phyloP scores from a whole-genome alignment of 257 asterid genomes.

The Salvia hispanica region DNA sequence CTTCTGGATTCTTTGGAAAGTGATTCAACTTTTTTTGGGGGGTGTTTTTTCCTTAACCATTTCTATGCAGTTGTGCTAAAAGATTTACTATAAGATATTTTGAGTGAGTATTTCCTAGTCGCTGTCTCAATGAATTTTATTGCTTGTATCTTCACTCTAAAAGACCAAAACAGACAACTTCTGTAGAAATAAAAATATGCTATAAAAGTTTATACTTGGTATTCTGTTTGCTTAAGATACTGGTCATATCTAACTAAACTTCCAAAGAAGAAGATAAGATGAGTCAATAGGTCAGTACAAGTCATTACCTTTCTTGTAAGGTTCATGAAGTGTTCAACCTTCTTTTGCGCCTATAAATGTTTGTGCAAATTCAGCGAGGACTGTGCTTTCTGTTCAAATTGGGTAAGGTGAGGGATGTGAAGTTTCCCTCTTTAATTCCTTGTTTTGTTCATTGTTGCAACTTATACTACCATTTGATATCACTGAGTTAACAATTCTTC shows the following conservation, averaged over 20 bases:
- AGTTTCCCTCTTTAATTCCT: not conserved
- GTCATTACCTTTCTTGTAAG: conserved; percentile 2
- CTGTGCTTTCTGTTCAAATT: not conserved
- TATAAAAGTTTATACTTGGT: not conserved
- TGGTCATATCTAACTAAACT: not conserved
- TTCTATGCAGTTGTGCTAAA: not conserved
- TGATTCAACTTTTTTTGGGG: conserved; percentile 15
- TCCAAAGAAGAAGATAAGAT: not conserved
- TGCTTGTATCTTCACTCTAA: not conserved
- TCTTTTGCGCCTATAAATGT: conserved; percentile 4
- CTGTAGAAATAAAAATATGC: not conserved
- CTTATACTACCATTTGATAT: not conserved
- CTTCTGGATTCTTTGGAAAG: conserved; percentile 11
- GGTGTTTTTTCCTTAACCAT: not conserved
- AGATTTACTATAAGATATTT: not conserved
- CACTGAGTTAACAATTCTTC: not conserved
- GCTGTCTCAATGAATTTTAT: not conserved
- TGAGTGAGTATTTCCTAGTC: conserved; percentile 5
- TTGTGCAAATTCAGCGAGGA: not conserved
- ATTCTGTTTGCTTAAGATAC: not conserved
- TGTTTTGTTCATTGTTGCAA: conserved; percentile 16
- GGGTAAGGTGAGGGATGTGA: not conserved
- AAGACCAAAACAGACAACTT: not conserved
- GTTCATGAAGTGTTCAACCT: not conserved
- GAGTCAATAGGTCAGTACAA: not conserved